phyloP scores from a whole-genome alignment of 2,329 filamentous ascomycete genomes.

The Periconia sp. region DNA sequence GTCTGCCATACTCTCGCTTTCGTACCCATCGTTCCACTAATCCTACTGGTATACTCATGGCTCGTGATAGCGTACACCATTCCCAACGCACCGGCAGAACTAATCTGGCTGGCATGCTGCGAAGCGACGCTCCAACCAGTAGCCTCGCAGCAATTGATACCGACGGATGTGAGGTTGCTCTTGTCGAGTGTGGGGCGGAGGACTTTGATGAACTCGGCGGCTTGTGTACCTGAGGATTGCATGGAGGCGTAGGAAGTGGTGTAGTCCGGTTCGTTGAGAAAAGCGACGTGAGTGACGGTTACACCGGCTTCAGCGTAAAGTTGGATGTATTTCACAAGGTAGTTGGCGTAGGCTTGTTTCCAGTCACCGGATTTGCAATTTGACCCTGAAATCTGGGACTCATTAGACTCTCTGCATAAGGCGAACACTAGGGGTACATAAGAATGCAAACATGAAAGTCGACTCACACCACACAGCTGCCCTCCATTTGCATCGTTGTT shows the following conservation, averaged over 20 bases:
- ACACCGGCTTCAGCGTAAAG: slow-evolving; percentile 51
- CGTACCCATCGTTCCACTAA: slow-evolving; percentile 50
- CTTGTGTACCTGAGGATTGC: slow-evolving; percentile 54
- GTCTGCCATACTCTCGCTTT: slow-evolving; percentile 58
- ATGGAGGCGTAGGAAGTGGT: slow-evolving; percentile 54
- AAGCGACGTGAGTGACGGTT: slow-evolving; percentile 50
- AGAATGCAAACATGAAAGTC: slow-evolving; percentile 1
- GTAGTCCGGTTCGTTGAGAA: slow-evolving; percentile 55
- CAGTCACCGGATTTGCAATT: slow-evolving; percentile 53
- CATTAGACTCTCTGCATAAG: no score
- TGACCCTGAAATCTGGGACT: slow-evolving; percentile 30
- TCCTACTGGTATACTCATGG: slow-evolving; percentile 51
- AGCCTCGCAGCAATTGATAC: slow-evolving; percentile 54
- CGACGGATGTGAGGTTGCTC: slow-evolving; percentile 43
- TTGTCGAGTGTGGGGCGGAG: slow-evolving; percentile 49
- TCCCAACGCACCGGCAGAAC: slow-evolving; percentile 45
- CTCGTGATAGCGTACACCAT: slow-evolving; percentile 50
- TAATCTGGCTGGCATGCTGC: slow-evolving; percentile 47
- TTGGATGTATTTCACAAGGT: slow-evolving; percentile 55
- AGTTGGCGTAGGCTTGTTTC: slow-evolving; percentile 57
- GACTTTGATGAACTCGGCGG: slow-evolving; percentile 59
- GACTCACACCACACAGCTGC: slow-evolving; percentile 53
- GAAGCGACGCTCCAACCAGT: slow-evolving; percentile 50
- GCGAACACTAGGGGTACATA: no score
- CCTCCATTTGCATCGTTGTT: slow-evolving; percentile 52